Conservation (phyloP, 1,284 basidiomycete genomes). For the Pseudozyma hubeiensis region DNA sequence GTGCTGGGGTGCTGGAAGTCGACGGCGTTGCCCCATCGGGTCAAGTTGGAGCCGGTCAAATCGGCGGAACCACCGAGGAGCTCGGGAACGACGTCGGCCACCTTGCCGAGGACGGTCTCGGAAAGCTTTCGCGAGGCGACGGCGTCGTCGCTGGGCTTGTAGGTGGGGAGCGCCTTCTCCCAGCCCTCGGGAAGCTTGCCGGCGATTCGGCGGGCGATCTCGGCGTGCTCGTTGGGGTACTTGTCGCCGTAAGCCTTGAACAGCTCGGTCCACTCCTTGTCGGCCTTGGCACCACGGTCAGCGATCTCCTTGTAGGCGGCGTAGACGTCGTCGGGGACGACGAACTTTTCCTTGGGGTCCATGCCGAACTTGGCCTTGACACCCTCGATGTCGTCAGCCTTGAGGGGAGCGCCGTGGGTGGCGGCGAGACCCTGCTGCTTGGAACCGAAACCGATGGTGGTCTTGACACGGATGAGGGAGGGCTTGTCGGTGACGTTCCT, state of each 20-base stretch:
- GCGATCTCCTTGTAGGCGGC: conserved; percentile 77
- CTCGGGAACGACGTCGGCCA: conserved; percentile 83
- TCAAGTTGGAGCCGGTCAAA: conserved; percentile 91
- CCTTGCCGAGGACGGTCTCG: conserved; percentile 84
- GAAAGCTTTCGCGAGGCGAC: conserved; percentile 92
- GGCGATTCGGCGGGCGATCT: conserved; percentile 84
- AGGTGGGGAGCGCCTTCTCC: conserved; percentile 86
- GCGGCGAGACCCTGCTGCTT: conserved; percentile 90
- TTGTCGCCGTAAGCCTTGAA: conserved; percentile 80
- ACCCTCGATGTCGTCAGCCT: conserved; percentile 86
- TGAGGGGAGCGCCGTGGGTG: conserved; percentile 90
- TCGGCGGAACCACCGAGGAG: conserved; percentile 85
- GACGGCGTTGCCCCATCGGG: conserved; percentile 79
- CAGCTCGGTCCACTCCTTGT: conserved; percentile 81
- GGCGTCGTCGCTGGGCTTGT: conserved; percentile 82
- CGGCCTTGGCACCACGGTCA: conserved; percentile 79
- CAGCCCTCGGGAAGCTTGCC: conserved; percentile 86
- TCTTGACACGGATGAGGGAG: conserved; percentile 84
- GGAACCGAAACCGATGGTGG: conserved; percentile 93
- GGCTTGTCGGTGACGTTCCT: conserved; percentile 83
- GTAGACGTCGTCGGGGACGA: conserved; percentile 81
- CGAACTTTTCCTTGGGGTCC: conserved; percentile 82
- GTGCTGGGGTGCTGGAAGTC: conserved; percentile 89
- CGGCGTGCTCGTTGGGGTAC: conserved; percentile 85
- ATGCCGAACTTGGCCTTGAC: conserved; percentile 89